phyloP scores from a whole-genome alignment of 805 yeast genomes.

The Starmerella apicola region DNA sequence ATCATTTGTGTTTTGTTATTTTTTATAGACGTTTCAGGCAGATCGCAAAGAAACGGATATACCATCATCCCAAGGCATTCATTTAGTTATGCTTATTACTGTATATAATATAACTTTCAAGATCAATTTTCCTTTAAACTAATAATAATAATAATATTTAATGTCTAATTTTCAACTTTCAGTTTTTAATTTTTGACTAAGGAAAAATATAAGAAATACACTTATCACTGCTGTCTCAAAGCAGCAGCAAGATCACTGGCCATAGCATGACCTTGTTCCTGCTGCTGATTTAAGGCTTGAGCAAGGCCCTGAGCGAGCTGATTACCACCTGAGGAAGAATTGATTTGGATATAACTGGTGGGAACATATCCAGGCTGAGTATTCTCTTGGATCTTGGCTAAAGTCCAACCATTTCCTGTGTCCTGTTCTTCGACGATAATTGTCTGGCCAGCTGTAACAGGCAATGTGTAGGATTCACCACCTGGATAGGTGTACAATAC shows the following conservation, averaged over 20 bases:
- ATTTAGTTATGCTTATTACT: neutral
- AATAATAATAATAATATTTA: no score
- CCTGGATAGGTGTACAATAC: conserved; percentile 87
- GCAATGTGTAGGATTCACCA: conserved; percentile 70
- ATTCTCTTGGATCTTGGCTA: conserved; percentile 68
- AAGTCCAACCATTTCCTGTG: conserved; percentile 87
- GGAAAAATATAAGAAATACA: no score
- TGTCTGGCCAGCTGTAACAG: conserved; percentile 65
- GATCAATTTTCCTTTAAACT: neutral
- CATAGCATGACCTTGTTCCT: conserved; percentile 21
- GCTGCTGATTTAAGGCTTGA: conserved; percentile 19
- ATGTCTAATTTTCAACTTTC: no score
- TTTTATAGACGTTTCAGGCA: no score
- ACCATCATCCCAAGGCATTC: no score
- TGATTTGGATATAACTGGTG: conserved; percentile 60
- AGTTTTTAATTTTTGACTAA: no score
- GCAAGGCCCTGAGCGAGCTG: conserved; percentile 21
- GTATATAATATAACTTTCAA: neutral
- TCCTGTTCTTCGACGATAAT: conserved; percentile 58
- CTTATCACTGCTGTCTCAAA: conserved; percentile 11
- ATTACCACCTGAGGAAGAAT: conserved; percentile 7
- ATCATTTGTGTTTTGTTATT: no score
- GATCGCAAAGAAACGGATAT: no score
- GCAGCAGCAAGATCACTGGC: conserved; percentile 21
- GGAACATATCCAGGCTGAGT: conserved; percentile 94